phyloP scores from a whole-genome alignment of 2,329 filamentous ascomycete species.

The Fusarium oxysporum region DNA sequence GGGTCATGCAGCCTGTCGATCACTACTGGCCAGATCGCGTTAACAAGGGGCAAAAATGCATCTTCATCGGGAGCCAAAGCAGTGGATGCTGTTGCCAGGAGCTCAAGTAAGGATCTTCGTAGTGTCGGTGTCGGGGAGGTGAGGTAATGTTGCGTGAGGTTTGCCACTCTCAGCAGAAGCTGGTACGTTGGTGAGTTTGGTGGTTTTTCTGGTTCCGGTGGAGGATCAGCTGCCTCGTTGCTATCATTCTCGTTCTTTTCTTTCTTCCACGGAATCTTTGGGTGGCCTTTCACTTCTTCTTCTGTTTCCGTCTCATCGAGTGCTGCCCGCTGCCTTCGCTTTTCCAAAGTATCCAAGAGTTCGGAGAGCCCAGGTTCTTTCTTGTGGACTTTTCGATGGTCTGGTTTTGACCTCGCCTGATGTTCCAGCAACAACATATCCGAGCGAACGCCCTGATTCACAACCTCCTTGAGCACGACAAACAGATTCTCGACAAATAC shows the following conservation, averaged over 20 bases:
- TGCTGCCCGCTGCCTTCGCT: constrained; percentile 54
- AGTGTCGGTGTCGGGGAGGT: constrained; percentile 85
- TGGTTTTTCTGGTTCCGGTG: constrained; percentile 62
- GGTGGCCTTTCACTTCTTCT: constrained; percentile 47
- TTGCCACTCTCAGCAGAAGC: constrained; percentile 84
- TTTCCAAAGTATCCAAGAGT: constrained; percentile 70
- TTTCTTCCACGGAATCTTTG: constrained; percentile 53
- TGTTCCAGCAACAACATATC: constrained; percentile 61
- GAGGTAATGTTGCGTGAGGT: constrained; percentile 89
- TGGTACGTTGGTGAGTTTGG: constrained; percentile 82
- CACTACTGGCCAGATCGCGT: constrained; percentile 90
- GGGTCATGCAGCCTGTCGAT: constrained; percentile 73
- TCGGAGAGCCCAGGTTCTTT: constrained; percentile 55
- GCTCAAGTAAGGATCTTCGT: constrained; percentile 79
- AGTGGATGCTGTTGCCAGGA: constrained; percentile 78
- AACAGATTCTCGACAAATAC: constrained; percentile 88
- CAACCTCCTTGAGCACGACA: constrained; percentile 82
- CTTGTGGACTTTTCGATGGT: constrained; percentile 57
- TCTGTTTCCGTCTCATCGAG: constrained; percentile 49
- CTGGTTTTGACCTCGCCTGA: constrained; percentile 48
- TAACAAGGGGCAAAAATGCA: constrained; percentile 87
- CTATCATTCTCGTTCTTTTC: constrained; percentile 50
- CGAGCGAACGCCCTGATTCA: constrained; percentile 80
- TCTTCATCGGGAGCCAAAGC: constrained; percentile 82
- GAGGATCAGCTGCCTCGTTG: constrained; percentile 51